phyloP scores from a whole-genome alignment of 495 filamentous ascomycete species.

The Astrothelium subdiscretum region DNA sequence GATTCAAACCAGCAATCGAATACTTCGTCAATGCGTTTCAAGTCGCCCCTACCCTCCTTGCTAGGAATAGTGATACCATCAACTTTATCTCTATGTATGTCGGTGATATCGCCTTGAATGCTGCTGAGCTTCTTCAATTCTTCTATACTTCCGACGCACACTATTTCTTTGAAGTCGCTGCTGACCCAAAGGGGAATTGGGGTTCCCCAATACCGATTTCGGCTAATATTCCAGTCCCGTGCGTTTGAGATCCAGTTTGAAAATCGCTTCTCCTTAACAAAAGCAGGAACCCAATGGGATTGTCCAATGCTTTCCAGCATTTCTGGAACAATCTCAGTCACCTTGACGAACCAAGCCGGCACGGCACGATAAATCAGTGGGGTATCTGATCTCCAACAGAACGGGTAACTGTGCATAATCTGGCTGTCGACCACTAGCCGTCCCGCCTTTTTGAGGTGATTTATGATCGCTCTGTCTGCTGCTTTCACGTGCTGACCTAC shows the following conservation, averaged over 20 bases:
- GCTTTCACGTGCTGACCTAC: constrained; percentile 85
- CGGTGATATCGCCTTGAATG: constrained; percentile 70
- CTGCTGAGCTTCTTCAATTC: constrained; percentile 84
- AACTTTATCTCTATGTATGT: constrained; percentile 89
- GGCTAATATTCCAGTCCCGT: constrained; percentile 94
- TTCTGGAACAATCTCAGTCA: constrained; percentile 70
- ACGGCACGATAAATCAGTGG: constrained; percentile 92
- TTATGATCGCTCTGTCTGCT: constrained; percentile 91
- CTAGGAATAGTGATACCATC: constrained; percentile 95
- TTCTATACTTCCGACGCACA: constrained; percentile 76
- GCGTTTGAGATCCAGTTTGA: constrained; percentile 78
- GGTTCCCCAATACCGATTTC: constrained; percentile 96
- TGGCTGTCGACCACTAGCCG: constrained; percentile 81
- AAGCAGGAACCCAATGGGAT: constrained; percentile 87
- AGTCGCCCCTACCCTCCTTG: constrained; percentile 72
- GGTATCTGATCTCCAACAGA: constrained; percentile 92
- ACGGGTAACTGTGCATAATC: constrained; percentile 87
- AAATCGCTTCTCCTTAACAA: constrained; percentile 89
- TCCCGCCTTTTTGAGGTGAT: constrained; percentile 68
- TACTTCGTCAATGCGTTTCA: constrained; percentile 77
- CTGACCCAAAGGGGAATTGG: constrained; percentile 89
- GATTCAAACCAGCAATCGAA: constrained; percentile 98
- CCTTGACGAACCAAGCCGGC: constrained; percentile 90
- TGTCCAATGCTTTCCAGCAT: constrained; percentile 84
- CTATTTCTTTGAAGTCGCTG: constrained; percentile 72